Base-by-base conservation (phyloP, 2,329 filamentous ascomycete species). In the Neurospora sp. region DNA sequence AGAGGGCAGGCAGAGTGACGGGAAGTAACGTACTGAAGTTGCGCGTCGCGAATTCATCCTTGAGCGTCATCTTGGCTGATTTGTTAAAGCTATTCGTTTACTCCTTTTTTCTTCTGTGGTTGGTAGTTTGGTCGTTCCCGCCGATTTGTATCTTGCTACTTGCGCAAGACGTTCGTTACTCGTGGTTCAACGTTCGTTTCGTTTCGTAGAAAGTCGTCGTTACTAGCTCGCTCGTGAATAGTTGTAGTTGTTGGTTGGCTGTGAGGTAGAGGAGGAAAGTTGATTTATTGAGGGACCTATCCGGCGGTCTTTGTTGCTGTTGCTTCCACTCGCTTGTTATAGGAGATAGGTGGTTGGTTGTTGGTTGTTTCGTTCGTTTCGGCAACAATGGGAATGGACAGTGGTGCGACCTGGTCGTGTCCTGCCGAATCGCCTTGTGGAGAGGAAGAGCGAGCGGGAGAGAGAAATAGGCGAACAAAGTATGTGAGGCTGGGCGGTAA, bases 1-100 rank as follows among this genome's bases (percentile, higher is more conserved):
- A 39, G 11, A 39, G 11, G 11, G 38, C 10, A 13, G 10, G 38
- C 38, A 39, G 38, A 39, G 38, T 39, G 38, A 15, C 38, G 11
- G 38, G 38, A 13, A 13, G 13, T 13, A 39, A 39, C 38, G 38
- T 39, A 91, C 89, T 92, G 82, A 92, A 92, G 82, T 92, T 92
- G 77, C 90, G 85, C 72, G 89, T 90, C 79, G 86, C 86, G 78
- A 92, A 90, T 81, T 91, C 89, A 78, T 91, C 89, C 81, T 87
- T 87, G 82, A 91, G 84, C 79, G 88, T 86, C 89, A 91, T 91
- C 73, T 82, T 89, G 84, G 76, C 78, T 62, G 77, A 74, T 76
- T 71, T 70, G 68, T 72, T 68, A 67, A n/a, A 40, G 39, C 38
- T 70, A 13, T 69, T 13, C 42, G 38, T 71, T 19, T 67, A 40